Evolutionary conservation across 2,329 filamentous ascomycete genomes (phyloP).

Genomic region (Dendryphion nanum): DNA sequence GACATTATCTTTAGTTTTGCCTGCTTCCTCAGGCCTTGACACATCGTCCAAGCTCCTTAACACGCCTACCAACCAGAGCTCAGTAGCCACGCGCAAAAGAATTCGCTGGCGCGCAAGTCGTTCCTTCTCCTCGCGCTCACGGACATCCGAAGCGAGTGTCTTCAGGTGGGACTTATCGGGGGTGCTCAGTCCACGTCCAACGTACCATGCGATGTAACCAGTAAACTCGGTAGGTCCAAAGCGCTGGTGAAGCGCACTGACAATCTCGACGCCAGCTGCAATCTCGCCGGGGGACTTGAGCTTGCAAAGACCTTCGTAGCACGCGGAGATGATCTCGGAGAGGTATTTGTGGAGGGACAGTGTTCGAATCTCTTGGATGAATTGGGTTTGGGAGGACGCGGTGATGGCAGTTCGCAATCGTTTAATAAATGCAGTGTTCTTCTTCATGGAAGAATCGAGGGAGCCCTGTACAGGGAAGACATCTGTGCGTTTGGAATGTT

Average conservation of each 20-base stretch:
- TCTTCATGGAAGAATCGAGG: conserved; percentile 93
- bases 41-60: conserved; percentile 76
- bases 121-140: conserved; percentile 95
- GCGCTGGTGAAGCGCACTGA: conserved; percentile 91
- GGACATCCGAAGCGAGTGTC: conserved; percentile 72
- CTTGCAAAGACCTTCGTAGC: conserved; percentile 89
- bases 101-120: conserved; percentile 81
- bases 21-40: conserved; percentile 62
- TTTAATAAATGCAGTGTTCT: conserved; percentile 98
- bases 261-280: conserved; percentile 85
- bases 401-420: conserved; percentile 88
- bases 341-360: conserved; percentile 94
- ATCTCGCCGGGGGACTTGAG: conserved; percentile 91
- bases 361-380: conserved; percentile 85
- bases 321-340: conserved; percentile 93
- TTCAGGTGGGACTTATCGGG: conserved; percentile 86
- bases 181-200: conserved; percentile 86
- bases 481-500: conserved; percentile 54
- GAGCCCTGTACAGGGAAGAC: conserved; percentile 74
- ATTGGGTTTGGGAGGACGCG: conserved; percentile 73
- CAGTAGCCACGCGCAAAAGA: conserved; percentile 85
- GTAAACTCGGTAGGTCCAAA: conserved; percentile 92
- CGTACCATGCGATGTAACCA: conserved; percentile 84
- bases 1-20: conserved; percentile 57
- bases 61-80: conserved; percentile 91